A percentile compares a stretch with the other conserved stretches of the same genome.
These are phyloP conservation scores for Ceratobasidium sp. DNA, from an alignment of 1,284 basidiomycete species.

Conservation along the genomic window DNA sequence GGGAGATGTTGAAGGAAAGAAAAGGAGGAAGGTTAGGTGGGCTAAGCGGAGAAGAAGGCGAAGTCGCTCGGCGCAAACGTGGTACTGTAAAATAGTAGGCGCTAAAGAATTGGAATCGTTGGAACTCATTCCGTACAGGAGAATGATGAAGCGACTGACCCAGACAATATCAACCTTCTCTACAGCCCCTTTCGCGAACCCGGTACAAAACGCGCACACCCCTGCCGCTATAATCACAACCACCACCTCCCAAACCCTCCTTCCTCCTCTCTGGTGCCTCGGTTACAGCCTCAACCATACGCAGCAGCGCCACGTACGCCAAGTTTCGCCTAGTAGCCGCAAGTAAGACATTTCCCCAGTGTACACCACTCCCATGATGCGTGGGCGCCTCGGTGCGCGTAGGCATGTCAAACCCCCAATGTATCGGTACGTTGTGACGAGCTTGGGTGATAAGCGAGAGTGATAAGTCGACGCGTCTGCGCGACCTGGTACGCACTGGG, in stretches of 20 bases:
- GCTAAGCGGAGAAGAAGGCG: conserved; percentile 21
- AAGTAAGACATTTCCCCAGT: conserved; percentile 27
- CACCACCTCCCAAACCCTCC: conserved; percentile 15
- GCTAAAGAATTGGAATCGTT: background rate
- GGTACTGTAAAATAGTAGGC: conserved; percentile 34
- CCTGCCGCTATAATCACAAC: conserved; percentile 9
- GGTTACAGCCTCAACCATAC: conserved; percentile 24
- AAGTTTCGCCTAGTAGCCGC: conserved; percentile 21
- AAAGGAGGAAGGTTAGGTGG: conserved; percentile 11
- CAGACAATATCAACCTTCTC: conserved; percentile 3
- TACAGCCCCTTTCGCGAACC: conserved; percentile 22
- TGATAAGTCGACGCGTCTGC: too few relatives aligned
- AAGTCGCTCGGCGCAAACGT: conserved; percentile 20
- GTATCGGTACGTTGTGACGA: conserved; percentile 44
- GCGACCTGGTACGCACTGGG: too few relatives aligned
- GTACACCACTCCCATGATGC: conserved; percentile 42
- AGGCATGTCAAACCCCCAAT: conserved; percentile 27
- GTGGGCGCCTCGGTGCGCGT: conserved; percentile 19
- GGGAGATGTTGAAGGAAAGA: conserved; percentile 24
- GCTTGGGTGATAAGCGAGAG: too few relatives aligned
- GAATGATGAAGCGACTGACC: background rate
- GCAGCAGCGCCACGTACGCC: conserved; percentile 22
- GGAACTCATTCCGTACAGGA: background rate
- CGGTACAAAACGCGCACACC: conserved; percentile 21
- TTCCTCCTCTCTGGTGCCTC: conserved; percentile 36